Percentiles rank a stretch among this genome's conserved stretches.
Conservation (phyloP, 2,329 filamentous ascomycete species). For the Botrytis tulipae region DNA sequence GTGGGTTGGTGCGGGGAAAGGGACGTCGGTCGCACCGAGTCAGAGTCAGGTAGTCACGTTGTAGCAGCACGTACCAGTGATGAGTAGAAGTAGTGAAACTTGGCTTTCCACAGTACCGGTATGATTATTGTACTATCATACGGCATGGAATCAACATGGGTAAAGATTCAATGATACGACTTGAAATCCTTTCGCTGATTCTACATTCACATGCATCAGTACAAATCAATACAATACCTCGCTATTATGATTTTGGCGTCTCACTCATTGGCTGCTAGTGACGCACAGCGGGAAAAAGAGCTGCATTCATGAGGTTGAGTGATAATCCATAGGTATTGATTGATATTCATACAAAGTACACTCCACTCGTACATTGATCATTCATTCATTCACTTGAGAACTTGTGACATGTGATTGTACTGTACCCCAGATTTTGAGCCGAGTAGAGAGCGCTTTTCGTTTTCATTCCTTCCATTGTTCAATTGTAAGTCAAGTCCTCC, state of each 20-base stretch:
- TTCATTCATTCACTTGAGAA: background rate
- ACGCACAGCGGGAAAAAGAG: background rate
- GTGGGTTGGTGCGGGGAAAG: background rate
- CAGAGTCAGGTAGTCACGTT: background rate
- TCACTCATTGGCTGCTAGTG: background rate
- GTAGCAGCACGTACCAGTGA: too few species aligned
- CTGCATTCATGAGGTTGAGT: background rate
- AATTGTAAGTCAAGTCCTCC: background rate
- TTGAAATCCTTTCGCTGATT: too few species aligned
- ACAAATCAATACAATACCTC: background rate
- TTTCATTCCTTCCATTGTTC: constrained; percentile 10
- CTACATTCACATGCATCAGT: background rate
- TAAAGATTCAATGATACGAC: background rate
- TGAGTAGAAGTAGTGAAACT: too few species aligned
- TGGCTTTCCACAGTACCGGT: too few species aligned
- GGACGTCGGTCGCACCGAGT: background rate
- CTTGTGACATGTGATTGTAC: constrained; percentile 21
- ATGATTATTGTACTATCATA: too few species aligned
- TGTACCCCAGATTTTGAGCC: constrained; percentile 17
- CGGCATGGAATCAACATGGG: too few species aligned
- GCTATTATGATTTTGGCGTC: background rate
- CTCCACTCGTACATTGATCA: background rate
- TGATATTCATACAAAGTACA: too few species aligned
- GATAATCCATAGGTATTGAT: background rate
- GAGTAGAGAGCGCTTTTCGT: background rate